phyloP scores from a whole-genome alignment of 2,329 filamentous ascomycete genomes.

The Phialophora tarda region DNA sequence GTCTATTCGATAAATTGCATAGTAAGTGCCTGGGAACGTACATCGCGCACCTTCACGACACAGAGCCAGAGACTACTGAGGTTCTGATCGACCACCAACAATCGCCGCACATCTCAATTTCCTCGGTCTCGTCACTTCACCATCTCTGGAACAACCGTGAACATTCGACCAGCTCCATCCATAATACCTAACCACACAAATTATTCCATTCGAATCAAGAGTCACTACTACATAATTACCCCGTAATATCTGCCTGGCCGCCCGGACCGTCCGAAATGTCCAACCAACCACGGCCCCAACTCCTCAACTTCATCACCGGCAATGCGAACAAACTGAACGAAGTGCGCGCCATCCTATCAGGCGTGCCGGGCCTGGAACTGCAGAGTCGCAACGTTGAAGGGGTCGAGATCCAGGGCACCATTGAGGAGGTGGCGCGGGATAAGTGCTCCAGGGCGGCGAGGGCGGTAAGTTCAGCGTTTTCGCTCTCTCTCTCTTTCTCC shows the following conservation, averaged over 20 bases:
- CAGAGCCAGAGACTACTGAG: not conserved
- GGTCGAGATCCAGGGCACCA: constrained; percentile 82
- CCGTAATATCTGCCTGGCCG: not conserved
- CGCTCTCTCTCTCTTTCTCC: constrained; percentile 24
- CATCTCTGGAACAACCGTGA: not conserved
- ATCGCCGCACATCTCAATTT: not conserved
- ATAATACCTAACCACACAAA: not conserved
- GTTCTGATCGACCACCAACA: not conserved
- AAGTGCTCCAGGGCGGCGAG: constrained; percentile 81
- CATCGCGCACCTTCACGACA: not conserved
- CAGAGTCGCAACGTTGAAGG: constrained; percentile 74
- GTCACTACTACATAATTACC: not conserved
- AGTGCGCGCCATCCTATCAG: constrained; percentile 83
- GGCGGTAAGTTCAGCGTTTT: constrained; percentile 67
- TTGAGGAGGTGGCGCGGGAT: constrained; percentile 87
- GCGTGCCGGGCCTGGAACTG: constrained; percentile 72
- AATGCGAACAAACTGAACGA: constrained; percentile 94
- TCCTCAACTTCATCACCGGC: constrained; percentile 91
- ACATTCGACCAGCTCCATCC: not conserved
- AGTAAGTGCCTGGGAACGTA: not conserved
- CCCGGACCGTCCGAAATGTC: not conserved
- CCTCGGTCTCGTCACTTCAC: too few relatives aligned
- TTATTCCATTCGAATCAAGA: not conserved
- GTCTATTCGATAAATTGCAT: not conserved
- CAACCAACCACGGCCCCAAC: constrained; percentile 34